phyloP scores from a whole-genome alignment of 176 grass and related monocot genomes.

The Lolium rigidum region DNA sequence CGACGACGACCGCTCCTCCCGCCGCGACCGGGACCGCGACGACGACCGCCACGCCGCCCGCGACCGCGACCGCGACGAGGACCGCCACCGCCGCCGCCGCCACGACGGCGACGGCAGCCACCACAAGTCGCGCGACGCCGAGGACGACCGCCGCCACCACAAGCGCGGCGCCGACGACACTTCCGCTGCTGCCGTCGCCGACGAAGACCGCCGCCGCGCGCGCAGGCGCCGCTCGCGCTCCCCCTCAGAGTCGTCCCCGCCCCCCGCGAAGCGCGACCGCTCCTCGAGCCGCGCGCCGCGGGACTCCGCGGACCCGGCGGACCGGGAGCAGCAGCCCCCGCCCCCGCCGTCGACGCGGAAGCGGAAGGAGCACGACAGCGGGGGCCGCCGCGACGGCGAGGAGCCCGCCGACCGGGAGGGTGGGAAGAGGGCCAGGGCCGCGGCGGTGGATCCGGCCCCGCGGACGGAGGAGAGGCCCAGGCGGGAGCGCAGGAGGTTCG shows the following conservation, averaged over 20 bases:
- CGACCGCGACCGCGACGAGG: conserved; percentile 48
- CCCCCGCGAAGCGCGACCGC: conserved; percentile 50
- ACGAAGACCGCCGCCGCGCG: conserved; percentile 39
- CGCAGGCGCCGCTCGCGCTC: conserved; percentile 34
- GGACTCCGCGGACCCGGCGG: conserved; percentile 40
- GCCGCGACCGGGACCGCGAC: conserved; percentile 28
- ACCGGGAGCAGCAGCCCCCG: conserved; percentile 39
- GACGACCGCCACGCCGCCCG: conserved; percentile 42
- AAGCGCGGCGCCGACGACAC: conserved; percentile 34
- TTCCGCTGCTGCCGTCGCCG: conserved; percentile 8
- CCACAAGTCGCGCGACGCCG: conserved; percentile 29
- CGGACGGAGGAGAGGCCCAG: conserved; percentile 46
- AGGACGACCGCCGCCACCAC: conserved; percentile 26
- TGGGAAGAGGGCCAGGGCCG: conserved; percentile 58
- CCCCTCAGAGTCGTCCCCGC: conserved; percentile 51
- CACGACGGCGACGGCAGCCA: conserved; percentile 24
- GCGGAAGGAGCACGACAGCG: conserved; percentile 47
- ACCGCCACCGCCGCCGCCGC: conserved; percentile 43
- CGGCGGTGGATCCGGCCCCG: conserved; percentile 56
- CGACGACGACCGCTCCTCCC: neutral
- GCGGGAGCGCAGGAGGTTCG: conserved; percentile 49
- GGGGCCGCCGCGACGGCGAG: neutral
- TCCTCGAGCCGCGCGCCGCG: conserved; percentile 46
- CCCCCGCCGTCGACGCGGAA: conserved; percentile 32
- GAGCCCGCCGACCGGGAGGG: conserved; percentile 41